Evolutionary conservation across 2,329 filamentous ascomycete species (phyloP).

Genomic region (Venturia carpophila): DNA sequence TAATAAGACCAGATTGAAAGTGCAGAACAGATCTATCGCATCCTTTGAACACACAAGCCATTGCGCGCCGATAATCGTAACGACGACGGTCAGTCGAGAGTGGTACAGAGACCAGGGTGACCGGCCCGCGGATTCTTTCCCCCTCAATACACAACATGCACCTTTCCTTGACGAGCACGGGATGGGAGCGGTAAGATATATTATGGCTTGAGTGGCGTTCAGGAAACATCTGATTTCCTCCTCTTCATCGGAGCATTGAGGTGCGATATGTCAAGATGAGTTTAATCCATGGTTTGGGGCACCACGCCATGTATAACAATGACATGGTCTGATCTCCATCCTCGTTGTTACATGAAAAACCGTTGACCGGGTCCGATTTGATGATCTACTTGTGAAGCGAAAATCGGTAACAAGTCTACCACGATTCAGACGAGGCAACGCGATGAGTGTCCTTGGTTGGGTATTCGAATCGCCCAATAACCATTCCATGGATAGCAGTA

Average conservation of each 20-base stretch:
- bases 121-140: neutral
- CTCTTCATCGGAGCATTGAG: neutral
- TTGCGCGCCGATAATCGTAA: neutral
- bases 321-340: neutral
- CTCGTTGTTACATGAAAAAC: neutral
- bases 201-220: neutral
- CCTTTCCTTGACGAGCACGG: neutral
- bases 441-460: neutral
- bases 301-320: neutral
- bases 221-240: neutral
- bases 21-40: neutral
- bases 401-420: constrained; percentile 28
- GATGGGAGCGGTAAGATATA: constrained; percentile 7
- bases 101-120: neutral
- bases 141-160: neutral
- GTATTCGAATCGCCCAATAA: neutral
- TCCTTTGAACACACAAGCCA: neutral
- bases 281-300: neutral
- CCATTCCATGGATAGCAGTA: neutral
- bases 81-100: neutral
- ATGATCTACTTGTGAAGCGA: neutral
- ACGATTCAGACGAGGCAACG: neutral
- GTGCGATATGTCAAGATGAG: neutral
- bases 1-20: neutral
- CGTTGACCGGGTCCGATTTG: neutral